phyloP scores from a whole-genome alignment of 768 basidiomycete genomes.

The Pleurotus platypus region DNA sequence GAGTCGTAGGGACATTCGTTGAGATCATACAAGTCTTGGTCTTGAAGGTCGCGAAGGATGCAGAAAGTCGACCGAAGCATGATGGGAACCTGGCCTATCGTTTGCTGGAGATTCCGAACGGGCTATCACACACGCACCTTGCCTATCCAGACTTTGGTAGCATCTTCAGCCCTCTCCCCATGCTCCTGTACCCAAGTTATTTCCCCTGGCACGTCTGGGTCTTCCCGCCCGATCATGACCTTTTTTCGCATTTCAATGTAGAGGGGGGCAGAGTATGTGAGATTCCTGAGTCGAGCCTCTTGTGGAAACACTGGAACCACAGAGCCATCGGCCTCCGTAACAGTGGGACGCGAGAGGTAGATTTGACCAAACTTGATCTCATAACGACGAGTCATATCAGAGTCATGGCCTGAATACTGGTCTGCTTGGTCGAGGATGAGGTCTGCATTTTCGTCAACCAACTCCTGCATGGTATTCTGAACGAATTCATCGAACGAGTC shows the following conservation, averaged over 20 bases:
- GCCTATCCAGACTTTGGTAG: conserved; percentile 90
- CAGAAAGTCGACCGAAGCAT: conserved; percentile 97
- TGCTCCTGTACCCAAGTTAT: conserved; percentile 73
- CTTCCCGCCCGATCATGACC: conserved; percentile 75
- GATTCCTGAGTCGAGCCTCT: conserved; percentile 89
- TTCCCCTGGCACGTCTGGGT: conserved; percentile 78
- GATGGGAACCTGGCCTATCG: conserved; percentile 75
- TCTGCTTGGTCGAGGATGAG: conserved; percentile 95
- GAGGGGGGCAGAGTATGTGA: conserved; percentile 94
- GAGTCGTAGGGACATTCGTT: conserved; percentile 99
- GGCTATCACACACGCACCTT: conserved; percentile 49
- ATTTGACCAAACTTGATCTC: conserved; percentile 98
- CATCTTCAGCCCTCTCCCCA: conserved; percentile 59
- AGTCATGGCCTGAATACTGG: conserved; percentile 88
- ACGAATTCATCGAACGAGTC: conserved; percentile 99
- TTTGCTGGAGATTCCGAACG: background rate
- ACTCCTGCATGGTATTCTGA: conserved; percentile 98
- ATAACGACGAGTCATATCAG: conserved; percentile 83
- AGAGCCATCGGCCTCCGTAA: conserved; percentile 93
- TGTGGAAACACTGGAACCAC: conserved; percentile 95
- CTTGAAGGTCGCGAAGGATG: conserved; percentile 75
- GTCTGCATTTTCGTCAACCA: conserved; percentile 95
- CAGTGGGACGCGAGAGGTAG: conserved; percentile 91
- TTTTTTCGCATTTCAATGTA: conserved; percentile 95
- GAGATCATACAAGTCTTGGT: conserved; percentile 81